Percentiles rank a stretch among this genome's conserved stretches.
These are phyloP conservation scores for Moesziomyces antarcticus DNA, from an alignment of 1,284 basidiomycete species.

Conservation along the genomic window DNA sequence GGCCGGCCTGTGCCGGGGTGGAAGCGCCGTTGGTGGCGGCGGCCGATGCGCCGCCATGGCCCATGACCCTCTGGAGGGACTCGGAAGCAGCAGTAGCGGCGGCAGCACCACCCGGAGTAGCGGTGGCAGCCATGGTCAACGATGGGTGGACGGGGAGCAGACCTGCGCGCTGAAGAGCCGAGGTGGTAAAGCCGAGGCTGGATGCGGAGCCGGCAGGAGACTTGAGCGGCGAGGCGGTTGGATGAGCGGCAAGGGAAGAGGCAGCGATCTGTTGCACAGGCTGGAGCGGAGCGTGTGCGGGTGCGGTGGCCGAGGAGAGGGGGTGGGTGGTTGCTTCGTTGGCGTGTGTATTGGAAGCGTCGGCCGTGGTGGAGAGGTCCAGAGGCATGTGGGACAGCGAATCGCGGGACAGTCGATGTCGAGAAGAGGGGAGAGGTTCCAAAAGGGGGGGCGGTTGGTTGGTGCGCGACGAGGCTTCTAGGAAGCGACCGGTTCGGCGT, in stretches of 20 bases:
- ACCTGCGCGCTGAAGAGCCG: slow-evolving; percentile 39
- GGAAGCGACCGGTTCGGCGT: too few relatives aligned
- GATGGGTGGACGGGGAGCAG: slow-evolving; percentile 16
- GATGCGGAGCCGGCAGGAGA: slow-evolving; percentile 9
- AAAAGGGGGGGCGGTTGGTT: too few relatives aligned
- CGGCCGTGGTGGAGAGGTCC: not conserved
- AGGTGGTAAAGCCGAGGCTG: slow-evolving; percentile 30
- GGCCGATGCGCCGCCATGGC: slow-evolving; percentile 21
- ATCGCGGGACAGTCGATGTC: not conserved
- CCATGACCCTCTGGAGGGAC: slow-evolving; percentile 42
- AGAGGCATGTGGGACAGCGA: not conserved
- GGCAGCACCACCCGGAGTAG: slow-evolving; percentile 8
- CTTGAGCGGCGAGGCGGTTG: slow-evolving; percentile 15
- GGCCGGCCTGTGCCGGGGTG: slow-evolving; percentile 25
- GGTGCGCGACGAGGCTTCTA: too few relatives aligned
- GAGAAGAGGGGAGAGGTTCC: too few relatives aligned
- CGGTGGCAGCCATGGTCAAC: slow-evolving; percentile 10
- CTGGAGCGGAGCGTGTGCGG: not conserved
- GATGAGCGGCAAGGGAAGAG: slow-evolving; percentile 21
- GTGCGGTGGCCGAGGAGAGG: not conserved
- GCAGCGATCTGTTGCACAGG: slow-evolving; percentile 44
- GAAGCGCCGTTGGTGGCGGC: slow-evolving; percentile 30
- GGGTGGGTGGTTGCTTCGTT: not conserved
- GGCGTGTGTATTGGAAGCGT: not conserved
- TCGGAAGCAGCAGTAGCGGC: slow-evolving; percentile 36